Evolutionary conservation across 768 basidiomycete genomes (phyloP), one percentile per base, ranked within the genome.

Genomic region (Mycena pura): DNA sequence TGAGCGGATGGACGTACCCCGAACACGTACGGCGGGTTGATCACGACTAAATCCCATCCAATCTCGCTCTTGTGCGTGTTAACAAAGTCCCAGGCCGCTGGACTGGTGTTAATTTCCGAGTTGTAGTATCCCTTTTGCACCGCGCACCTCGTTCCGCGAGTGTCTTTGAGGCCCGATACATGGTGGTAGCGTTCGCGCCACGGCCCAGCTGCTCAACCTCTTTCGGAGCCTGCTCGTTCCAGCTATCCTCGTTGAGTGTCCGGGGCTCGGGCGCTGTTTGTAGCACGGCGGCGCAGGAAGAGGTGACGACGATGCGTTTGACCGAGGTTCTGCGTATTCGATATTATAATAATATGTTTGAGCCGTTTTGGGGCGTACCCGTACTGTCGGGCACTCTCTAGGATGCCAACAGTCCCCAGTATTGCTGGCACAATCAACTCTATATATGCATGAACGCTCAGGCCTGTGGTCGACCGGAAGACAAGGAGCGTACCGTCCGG

Each of bases 231-330:
- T 77, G 77, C 29, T 84, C 70, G 63, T 88, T 87, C 90, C 89
- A 92, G 69, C 89, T 77, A 5, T 67, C 65, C 66, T 88, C 86
- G 24, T 73, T 75, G 69, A 78, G 84, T 3, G 74, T 71, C 8
- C 57, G 54, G 1, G 70, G 62, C 4, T 62, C 36, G 44, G 71
- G 69, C 56, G 64, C 51, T 1, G 68, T 48, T 63, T 70, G 74
- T 2, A 82, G 53, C 31, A 87, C 67, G 2, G 85, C 71, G 5
- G 84, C 87, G 48, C 75, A 73, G 1, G 88, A 89, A 0, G 84
- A 84, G 1, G 86, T 87, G 62, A 89, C 69, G 14, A 91, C 81
- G 14, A 92, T 72, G 34, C 90, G 83, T 72, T 86, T 83, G 62
- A 91, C 73, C 3, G 63, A 56, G 10, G 59, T 49, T 2, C 72